Base-by-base conservation (phyloP, 2,329 filamentous ascomycete genomes). In the Cladosporium colombiae region DNA sequence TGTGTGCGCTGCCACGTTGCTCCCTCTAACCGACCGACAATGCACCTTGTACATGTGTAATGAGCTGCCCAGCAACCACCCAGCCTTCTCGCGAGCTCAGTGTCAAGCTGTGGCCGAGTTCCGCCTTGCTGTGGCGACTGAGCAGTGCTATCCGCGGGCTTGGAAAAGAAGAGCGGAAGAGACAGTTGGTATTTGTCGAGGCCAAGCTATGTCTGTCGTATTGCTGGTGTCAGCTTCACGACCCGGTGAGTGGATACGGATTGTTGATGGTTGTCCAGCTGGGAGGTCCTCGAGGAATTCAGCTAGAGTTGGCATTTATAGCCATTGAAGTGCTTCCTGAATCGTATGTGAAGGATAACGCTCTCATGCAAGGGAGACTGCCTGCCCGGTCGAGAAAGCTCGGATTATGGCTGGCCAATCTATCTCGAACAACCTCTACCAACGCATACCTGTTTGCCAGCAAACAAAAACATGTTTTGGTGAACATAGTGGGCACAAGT, bases 191-290 rank as follows among this genome's bases (percentile, higher is more conserved):
- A 21, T 3, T 5, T 11, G 10, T 21, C 4, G 40, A 46, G n/a
- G 40, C 40, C 40, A 46, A 46, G 40, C 8, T 7, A n/a, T 2
- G 7, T 5, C 37, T 31, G 25, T 29, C 25, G 27, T 53, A 10
- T 53, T 55, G n/a, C 33, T 55, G 52, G 21, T 55, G 31, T 33
- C 29, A 55, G 52, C 52, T 55, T 33, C n/a, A 44, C 10, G n/a
- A 23, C 40, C 3, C n/a, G 40, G 40, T n/a, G 10, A 46, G 40
- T 46, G 40, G 40, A 46, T 46, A 23, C 40, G 5, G 13, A 21
- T 4, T 46, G n/a, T 46, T 46, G n/a, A n/a, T 6, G 21, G n/a
- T 46, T 23, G n/a, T 46, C 23, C 40, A 46, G 40, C 40, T 35
- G 13, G 13, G 14, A 5, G 31, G 52, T 55, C 50, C 5, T 53